phyloP scores from a whole-genome alignment of 2,329 filamentous ascomycete species.

The Ambrosiella cleistominuta region DNA sequence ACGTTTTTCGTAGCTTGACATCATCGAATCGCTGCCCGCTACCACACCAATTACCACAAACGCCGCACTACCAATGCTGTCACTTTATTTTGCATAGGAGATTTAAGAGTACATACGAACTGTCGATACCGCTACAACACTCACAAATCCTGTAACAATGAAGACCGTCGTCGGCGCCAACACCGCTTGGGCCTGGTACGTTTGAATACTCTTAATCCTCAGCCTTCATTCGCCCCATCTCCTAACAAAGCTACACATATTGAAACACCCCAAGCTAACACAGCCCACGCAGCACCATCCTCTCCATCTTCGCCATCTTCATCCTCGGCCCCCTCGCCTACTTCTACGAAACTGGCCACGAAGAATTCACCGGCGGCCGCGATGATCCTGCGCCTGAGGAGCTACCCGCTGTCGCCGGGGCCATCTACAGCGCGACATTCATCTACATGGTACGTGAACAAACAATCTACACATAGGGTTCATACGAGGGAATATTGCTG shows the following conservation, averaged over 20 bases:
- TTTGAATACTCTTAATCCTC: constrained; percentile 12
- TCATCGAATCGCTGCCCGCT: too few relatives aligned
- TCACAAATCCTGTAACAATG: constrained; percentile 39
- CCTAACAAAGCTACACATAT: not conserved
- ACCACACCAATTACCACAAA: too few relatives aligned
- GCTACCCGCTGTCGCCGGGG: constrained; percentile 60
- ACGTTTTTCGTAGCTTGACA: too few relatives aligned
- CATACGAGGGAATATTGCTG: not conserved
- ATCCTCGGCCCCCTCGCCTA: constrained; percentile 46
- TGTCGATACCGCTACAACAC: not conserved
- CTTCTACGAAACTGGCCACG: constrained; percentile 65
- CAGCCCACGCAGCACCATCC: constrained; percentile 44
- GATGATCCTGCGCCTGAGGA: constrained; percentile 53
- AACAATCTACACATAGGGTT: not conserved
- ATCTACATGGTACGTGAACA: constrained; percentile 62
- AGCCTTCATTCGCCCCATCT: not conserved
- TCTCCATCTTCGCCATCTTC: constrained; percentile 47
- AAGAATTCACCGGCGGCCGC: constrained; percentile 62
- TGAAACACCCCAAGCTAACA: not conserved
- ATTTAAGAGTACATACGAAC: not conserved
- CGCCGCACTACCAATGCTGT: too few relatives aligned
- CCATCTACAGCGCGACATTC: constrained; percentile 73
- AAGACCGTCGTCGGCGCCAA: constrained; percentile 85
- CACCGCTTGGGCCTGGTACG: constrained; percentile 91
- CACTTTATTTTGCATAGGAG: too few relatives aligned